Base-by-base conservation (phyloP, 2,329 filamentous ascomycete species). In the Fusarium caatingaense region DNA sequence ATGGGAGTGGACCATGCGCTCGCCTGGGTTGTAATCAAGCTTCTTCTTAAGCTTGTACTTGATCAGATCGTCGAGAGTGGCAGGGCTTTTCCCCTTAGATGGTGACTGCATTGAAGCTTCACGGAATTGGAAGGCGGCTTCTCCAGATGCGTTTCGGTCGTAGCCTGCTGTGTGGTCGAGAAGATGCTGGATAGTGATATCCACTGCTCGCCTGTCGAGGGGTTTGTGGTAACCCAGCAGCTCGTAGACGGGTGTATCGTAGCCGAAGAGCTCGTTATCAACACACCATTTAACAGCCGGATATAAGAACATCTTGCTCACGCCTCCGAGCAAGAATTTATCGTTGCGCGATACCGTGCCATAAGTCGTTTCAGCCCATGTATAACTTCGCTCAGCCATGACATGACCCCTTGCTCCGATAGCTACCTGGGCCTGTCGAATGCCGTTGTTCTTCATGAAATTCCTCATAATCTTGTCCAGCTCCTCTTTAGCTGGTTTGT, bases 361-460 rank as follows among this genome's bases (percentile, higher is more conserved):
- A 3, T 66, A 66, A 45, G 69, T 55, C 11, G 50, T 46, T 51
- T 73, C 71, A 1, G 68, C 68, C 68, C 62, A 72, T 1, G 68
- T 73, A 45, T 69, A 73, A 42, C 65, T 56, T 44, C 71, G 49
- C 25, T 73, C 57, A 1, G 50, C 23, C 8, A 59, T 20, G 4
- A 46, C 44, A 67, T 56, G 8, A 53, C 68, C 5, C 54, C 42
- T 37, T 72, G 71, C 9, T 4, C 49, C 49, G 5, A 73, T 56
- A 12, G 68, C 55, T 3, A 73, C 40, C 21, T 73, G 71, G 4
- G 68, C 71, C 20, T 73, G 68, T 16, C 71, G 63, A 13, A 73
- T 47, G 4, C 60, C 65, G 16, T 73, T 64, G 12, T 59, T 56
- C 6, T 62, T 34, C 65, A 73, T 68, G 25, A 71, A 73, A 1